A percentile compares a stretch with the other conserved stretches of the same genome.
These are phyloP conservation scores for Dovyalis caffra DNA, from an alignment of 345 rosid genomes.

Conservation along the genomic window DNA sequence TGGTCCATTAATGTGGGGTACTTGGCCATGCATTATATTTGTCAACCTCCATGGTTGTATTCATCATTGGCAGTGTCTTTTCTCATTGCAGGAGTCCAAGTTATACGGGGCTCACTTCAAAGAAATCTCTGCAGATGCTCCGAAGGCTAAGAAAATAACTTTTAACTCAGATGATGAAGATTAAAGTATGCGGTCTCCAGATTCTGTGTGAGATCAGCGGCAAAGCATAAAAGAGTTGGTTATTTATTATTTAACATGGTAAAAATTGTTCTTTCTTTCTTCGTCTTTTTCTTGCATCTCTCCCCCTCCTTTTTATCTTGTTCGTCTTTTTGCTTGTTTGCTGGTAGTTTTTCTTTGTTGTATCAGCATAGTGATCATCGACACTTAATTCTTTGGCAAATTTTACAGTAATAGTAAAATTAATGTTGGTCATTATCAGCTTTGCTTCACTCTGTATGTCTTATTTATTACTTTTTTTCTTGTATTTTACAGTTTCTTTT, in stretches of 20 bases:
- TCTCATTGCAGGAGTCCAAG: conserved; percentile 68
- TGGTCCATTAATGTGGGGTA: too few relatives aligned
- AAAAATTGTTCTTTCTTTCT: background rate
- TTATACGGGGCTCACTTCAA: conserved; percentile 92
- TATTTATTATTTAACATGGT: conserved; percentile 4
- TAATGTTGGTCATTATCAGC: too few relatives aligned
- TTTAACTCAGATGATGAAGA: conserved; percentile 80
- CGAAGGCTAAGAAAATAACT: conserved; percentile 72
- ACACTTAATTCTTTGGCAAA: too few relatives aligned
- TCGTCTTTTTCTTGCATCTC: background rate
- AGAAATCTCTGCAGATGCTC: conserved; percentile 89
- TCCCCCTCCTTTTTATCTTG: background rate
- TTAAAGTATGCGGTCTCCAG: conserved; percentile 20
- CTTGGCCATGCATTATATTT: too few relatives aligned
- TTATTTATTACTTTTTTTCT: too few relatives aligned
- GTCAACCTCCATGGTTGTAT: too few relatives aligned
- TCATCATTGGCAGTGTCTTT: background rate
- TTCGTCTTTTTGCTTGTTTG: background rate
- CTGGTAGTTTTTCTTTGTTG: too few relatives aligned
- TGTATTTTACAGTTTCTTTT: too few relatives aligned
- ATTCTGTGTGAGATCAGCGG: background rate
- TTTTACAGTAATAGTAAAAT: too few relatives aligned
- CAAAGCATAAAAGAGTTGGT: background rate
- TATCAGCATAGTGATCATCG: background rate
- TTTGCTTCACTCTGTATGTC: too few relatives aligned